A percentile compares a stretch with the other conserved stretches of the same genome.
phyloP scores from a whole-genome alignment of 2,329 filamentous ascomycete species.

The Madurella fahalii region DNA sequence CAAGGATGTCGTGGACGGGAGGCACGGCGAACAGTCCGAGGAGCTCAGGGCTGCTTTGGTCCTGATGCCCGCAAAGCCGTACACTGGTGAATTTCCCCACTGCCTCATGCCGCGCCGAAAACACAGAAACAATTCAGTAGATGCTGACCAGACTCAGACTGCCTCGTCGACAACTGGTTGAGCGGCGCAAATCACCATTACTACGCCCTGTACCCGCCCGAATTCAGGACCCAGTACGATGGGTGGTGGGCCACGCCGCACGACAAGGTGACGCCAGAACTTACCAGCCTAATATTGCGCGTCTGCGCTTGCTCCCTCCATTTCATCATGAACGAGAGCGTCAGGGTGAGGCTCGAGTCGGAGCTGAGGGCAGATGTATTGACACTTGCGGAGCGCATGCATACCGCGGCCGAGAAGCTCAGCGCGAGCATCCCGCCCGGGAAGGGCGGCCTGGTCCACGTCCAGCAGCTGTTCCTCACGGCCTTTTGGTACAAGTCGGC shows the following conservation, averaged over 20 bases:
- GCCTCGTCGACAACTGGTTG: constrained; percentile 44
- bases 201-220: constrained; percentile 42
- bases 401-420: constrained; percentile 40
- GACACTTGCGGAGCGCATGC: constrained; percentile 38
- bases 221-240: constrained; percentile 42
- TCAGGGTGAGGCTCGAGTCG: constrained; percentile 39
- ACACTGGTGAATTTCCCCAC: constrained; percentile 29
- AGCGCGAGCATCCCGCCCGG: constrained; percentile 40
- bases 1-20: constrained; percentile 16
- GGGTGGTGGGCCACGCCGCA: constrained; percentile 41
- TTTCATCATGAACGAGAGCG: constrained; percentile 34
- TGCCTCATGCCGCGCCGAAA: not conserved
- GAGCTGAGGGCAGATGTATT: constrained; percentile 40
- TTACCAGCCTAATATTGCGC: constrained; percentile 44
- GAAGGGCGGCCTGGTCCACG: constrained; percentile 40
- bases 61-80: constrained; percentile 35
- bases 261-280: constrained; percentile 36
- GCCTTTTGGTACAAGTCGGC: constrained; percentile 45
- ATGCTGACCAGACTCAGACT: constrained; percentile 32
- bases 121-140: not conserved
- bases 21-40: constrained; percentile 20
- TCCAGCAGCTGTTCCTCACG: constrained; percentile 47
- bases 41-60: constrained; percentile 33
- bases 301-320: constrained; percentile 44
- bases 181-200: constrained; percentile 43